phyloP scores from a whole-genome alignment of 2,329 filamentous ascomycete species.

The Aspergillus arachidicola region DNA sequence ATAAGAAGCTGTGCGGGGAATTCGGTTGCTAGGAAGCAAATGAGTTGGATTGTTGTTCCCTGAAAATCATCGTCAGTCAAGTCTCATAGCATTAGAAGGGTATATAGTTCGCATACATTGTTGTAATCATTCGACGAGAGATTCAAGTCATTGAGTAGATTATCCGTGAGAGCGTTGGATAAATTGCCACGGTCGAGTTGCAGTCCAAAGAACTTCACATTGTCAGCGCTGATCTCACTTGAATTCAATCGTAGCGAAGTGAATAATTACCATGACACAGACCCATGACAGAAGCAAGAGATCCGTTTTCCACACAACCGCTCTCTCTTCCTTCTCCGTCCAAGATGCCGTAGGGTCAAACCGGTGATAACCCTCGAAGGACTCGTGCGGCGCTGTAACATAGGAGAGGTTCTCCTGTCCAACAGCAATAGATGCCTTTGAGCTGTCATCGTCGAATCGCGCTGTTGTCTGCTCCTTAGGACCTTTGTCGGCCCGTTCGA shows the following conservation, averaged over 20 bases:
- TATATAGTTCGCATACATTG: conserved; percentile 22
- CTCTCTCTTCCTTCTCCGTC: conserved; percentile 48
- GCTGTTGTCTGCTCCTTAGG: neutral
- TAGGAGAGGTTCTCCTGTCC: conserved; percentile 30
- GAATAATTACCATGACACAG: conserved; percentile 25
- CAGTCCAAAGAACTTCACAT: conserved; percentile 34
- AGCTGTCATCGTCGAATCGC: conserved; percentile 11
- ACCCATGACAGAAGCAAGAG: conserved; percentile 23
- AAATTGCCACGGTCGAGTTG: conserved; percentile 40
- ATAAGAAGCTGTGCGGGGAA: conserved; percentile 51
- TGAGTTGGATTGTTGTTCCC: conserved; percentile 28
- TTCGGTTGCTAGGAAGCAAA: conserved; percentile 39
- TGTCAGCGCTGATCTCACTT: neutral
- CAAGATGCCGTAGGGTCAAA: conserved; percentile 28
- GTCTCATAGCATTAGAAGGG: neutral
- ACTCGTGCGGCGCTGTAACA: conserved; percentile 33
- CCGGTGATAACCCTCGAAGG: conserved; percentile 30
- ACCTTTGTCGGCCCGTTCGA: conserved; percentile 24
- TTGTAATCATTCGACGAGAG: conserved; percentile 45
- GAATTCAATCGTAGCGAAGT: too few species aligned
- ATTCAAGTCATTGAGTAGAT: conserved; percentile 38
- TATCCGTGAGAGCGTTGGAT: conserved; percentile 39
- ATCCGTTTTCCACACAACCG: conserved; percentile 49
- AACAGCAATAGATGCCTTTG: conserved; percentile 19
- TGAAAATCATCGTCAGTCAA: neutral